These are phyloP conservation scores for Wickerhamomyces ciferrii DNA, from an alignment of 805 yeast genomes.

Conservation along the genomic window DNA sequence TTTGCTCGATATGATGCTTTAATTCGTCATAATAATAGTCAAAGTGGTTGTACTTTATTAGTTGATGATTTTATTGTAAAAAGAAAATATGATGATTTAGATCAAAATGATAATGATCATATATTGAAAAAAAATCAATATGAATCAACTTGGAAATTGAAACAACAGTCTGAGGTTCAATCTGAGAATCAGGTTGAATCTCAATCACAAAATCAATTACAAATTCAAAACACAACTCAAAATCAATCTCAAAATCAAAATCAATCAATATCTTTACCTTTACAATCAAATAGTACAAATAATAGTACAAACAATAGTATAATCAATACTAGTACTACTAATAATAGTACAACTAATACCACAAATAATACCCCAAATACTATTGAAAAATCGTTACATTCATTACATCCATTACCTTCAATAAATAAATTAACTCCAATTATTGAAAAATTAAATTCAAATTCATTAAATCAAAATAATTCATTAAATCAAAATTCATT, in stretches of 20 bases:
- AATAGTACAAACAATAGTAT: neutral
- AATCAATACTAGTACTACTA: neutral
- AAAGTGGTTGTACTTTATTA: constrained; percentile 21
- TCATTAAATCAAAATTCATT: too few relatives aligned
- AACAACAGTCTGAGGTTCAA: neutral
- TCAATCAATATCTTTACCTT: neutral
- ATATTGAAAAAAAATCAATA: neutral
- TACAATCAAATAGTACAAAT: constrained; percentile 1
- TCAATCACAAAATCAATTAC: neutral
- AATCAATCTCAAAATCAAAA: neutral
- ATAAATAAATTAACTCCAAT: constrained; percentile 6
- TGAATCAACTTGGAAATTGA: neutral
- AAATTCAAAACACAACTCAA: neutral
- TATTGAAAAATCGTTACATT: neutral
- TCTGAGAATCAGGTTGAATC: too few relatives aligned
- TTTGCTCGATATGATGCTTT: constrained; percentile 79
- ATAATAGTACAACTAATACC: neutral
- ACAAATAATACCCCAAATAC: neutral
- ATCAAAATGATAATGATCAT: neutral
- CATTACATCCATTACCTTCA: constrained; percentile 4
- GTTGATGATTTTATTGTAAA: constrained; percentile 9
- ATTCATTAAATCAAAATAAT: too few relatives aligned
- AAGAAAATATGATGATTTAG: neutral
- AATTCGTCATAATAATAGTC: constrained; percentile 55
- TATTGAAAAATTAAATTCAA: neutral